These are phyloP conservation scores for Moesziomyces aphidis DNA, from an alignment of 1,284 basidiomycete genomes.

Conservation along the genomic window DNA sequence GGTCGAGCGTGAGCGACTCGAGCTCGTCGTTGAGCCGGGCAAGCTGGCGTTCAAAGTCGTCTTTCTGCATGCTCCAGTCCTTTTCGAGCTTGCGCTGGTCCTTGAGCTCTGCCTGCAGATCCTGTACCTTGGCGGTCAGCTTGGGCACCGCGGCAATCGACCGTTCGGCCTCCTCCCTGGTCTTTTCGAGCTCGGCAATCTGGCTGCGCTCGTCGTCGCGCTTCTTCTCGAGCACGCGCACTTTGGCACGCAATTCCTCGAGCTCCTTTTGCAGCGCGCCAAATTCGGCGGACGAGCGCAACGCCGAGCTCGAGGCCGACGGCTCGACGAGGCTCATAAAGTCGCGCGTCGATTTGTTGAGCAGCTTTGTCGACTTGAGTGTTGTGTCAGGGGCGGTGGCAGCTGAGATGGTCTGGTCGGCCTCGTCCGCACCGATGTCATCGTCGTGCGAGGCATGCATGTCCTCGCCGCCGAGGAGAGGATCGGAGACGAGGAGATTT, in stretches of 20 bases:
- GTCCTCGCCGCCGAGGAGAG: neutral
- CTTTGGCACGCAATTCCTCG: conserved; percentile 81
- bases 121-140: conserved; percentile 69
- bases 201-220: conserved; percentile 86
- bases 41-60: conserved; percentile 69
- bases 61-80: conserved; percentile 52
- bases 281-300: conserved; percentile 38
- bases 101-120: conserved; percentile 54
- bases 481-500: conserved; percentile 8
- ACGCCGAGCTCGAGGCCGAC: conserved; percentile 12
- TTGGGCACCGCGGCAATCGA: conserved; percentile 85
- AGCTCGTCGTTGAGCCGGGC: conserved; percentile 85
- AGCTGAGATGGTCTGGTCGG: conserved; percentile 35
- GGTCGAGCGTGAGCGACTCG: conserved; percentile 94
- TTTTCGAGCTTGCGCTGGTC: conserved; percentile 58
- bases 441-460: conserved; percentile 8
- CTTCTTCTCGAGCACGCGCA: conserved; percentile 85
- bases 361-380: conserved; percentile 25
- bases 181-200: conserved; percentile 84
- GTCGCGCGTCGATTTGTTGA: conserved; percentile 47
- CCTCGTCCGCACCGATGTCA: conserved; percentile 14
- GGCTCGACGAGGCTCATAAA: conserved; percentile 53
- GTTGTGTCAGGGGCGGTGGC: conserved; percentile 11
- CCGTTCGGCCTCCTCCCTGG: conserved; percentile 83
- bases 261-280: conserved; percentile 51